phyloP scores from a whole-genome alignment of 768 basidiomycete species.

The Coprinellus micaceus region DNA sequence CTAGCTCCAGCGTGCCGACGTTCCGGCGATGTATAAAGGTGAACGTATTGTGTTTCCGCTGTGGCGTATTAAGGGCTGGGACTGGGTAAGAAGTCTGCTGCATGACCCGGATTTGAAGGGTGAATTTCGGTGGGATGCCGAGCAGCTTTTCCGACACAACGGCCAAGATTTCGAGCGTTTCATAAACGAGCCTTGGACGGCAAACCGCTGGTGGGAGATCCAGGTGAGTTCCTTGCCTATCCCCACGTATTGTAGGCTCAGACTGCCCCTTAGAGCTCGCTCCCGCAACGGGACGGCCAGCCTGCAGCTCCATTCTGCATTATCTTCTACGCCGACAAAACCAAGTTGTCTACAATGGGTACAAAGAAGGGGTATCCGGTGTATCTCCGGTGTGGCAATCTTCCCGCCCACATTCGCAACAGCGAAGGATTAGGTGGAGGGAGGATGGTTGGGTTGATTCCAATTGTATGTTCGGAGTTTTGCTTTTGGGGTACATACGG shows the following conservation, averaged over 20 bases:
- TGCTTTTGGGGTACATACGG: too few relatives aligned
- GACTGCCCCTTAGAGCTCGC: too few relatives aligned
- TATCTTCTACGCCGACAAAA: conserved; percentile 38
- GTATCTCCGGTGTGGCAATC: conserved; percentile 27
- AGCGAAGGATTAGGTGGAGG: conserved; percentile 29
- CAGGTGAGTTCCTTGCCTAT: conserved; percentile 24
- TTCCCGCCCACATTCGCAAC: conserved; percentile 29
- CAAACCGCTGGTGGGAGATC: conserved; percentile 31
- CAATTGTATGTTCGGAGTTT: too few relatives aligned
- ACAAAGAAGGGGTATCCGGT: conserved; percentile 33
- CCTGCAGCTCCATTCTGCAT: conserved; percentile 26
- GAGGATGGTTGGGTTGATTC: conserved; percentile 35
- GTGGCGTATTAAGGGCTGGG: conserved; percentile 10
- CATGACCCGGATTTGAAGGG: conserved; percentile 7
- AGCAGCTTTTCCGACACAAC: conserved; percentile 23
- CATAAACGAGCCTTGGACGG: conserved; percentile 36
- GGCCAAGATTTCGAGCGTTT: conserved; percentile 21
- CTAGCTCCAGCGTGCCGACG: too few relatives aligned
- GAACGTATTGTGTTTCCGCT: conserved; percentile 3
- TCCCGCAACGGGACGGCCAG: too few relatives aligned
- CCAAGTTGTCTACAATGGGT: conserved; percentile 33
- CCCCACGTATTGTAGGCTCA: conserved; percentile 2
- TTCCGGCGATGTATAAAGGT: conserved; percentile 3
- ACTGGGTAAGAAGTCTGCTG: conserved; percentile 16
- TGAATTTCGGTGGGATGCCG: conserved; percentile 18